These are phyloP conservation scores for Gonium pectorale DNA, from an alignment of 139 green algal genomes.

Conservation along the genomic window DNA sequence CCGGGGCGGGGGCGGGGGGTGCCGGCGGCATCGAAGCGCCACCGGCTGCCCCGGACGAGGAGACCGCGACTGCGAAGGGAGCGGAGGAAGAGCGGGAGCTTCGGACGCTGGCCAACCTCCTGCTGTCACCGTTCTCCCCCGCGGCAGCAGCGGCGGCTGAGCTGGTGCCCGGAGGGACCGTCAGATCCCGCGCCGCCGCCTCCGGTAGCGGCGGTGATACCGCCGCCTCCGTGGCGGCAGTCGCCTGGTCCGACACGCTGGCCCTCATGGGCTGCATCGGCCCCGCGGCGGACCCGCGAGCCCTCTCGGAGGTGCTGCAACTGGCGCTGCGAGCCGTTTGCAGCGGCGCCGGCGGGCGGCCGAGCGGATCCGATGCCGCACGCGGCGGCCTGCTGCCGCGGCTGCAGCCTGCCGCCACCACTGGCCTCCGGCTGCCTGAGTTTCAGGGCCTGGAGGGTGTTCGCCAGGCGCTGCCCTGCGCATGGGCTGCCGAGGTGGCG, in stretches of 20 bases:
- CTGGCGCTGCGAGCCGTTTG: neutral
- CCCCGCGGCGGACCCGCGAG: neutral
- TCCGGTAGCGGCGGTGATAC: neutral
- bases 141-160: neutral
- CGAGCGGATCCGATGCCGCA: neutral
- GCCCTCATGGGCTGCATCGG: conserved; percentile 21
- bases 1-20: neutral
- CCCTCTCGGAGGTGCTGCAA: conserved; percentile 13
- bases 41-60: neutral
- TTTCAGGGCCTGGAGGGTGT: conserved; percentile 12
- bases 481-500: conserved; percentile 2
- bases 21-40: neutral
- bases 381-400: neutral
- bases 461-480: conserved; percentile 5
- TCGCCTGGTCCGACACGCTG: neutral
- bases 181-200: neutral
- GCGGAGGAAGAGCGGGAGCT: neutral
- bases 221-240: no score
- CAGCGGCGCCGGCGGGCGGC: neutral
- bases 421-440: neutral
- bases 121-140: conserved; percentile 23
- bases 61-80: neutral
- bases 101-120: neutral
- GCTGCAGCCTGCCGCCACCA: neutral
- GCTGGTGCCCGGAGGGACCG: neutral